Evolutionary conservation across 106 monocot species (phyloP), one percentile per base, ranked within the genome.

Genomic region (Agapanthus africanus): DNA sequence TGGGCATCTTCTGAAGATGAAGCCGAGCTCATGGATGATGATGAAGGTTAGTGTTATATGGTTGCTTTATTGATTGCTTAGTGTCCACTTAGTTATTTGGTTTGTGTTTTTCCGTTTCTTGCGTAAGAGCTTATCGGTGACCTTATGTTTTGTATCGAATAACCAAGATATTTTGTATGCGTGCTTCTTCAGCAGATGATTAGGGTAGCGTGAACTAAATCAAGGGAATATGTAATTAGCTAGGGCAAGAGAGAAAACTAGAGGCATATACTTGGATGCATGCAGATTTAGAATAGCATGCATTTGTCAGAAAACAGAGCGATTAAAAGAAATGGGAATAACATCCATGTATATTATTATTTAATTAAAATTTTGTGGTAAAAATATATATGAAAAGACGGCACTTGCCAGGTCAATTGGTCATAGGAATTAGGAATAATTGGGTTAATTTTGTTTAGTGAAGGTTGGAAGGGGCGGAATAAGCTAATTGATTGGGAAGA

Each of bases 1-100:
- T 95, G 95, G 95, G 73, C 85, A 56, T 88, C 85, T 54, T 95
- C 91, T 81, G 91, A 95, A 51, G 91, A 91, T 81, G 94, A 94
- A 71, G 61, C 70, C 40, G 83, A 88, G 74, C 62, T 67, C 37
- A 79, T 83, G 79, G 88, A 83, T 64, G 68, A 83, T 68, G 87
- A 86, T 80, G 91, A 86, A 18, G 85, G 88, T 95, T 68, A 50
- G 68, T 50, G 46, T 33, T 28, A 61, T 42, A 66, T 50, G 52
- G 14, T 62, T 70, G 1, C 34, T 35, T 27, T 49, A 51, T 25
- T 67, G 56, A 64, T 38, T 11, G 38, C 19, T 64, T 14, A 64
- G 19, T 64, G 6, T 18, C 23, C 38, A 39, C 39, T 64, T 64
- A 57, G 30, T 14, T 57, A 57, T 57, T 52, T 7, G 50, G 22